Conservation (phyloP, 73 alveolate species). For the Tetrahymena borealis region DNA sequence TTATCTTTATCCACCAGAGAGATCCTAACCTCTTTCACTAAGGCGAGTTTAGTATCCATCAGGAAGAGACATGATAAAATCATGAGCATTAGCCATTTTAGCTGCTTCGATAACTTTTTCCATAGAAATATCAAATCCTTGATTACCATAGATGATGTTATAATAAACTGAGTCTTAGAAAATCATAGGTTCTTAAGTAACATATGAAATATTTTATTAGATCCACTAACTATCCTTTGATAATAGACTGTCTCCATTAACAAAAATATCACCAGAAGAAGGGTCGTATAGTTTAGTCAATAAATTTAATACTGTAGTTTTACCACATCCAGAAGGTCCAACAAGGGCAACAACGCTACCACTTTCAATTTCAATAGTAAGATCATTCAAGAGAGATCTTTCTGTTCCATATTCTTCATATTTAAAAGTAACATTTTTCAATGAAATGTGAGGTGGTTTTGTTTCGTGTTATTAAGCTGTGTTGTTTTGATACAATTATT, state of each 20-base stretch:
- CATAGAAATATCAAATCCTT: slow-evolving; percentile 18
- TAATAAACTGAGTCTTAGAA: slow-evolving; percentile 28
- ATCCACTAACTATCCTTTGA: slow-evolving; percentile 27
- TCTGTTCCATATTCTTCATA: neutral
- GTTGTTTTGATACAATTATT: neutral
- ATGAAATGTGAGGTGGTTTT: slow-evolving; percentile 11
- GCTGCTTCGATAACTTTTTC: slow-evolving; percentile 38
- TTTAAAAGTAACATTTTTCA: neutral
- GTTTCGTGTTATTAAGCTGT: neutral
- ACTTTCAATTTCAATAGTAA: slow-evolving; percentile 8
- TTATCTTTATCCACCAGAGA: slow-evolving; percentile 37
- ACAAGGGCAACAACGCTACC: slow-evolving; percentile 17
- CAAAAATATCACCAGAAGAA: slow-evolving; percentile 12
- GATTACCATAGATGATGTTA: slow-evolving; percentile 32
- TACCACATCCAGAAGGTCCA: slow-evolving; percentile 34
- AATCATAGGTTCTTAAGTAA: slow-evolving; percentile 28
- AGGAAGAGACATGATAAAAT: slow-evolving; percentile 15
- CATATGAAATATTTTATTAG: slow-evolving; percentile 24
- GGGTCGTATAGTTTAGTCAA: slow-evolving; percentile 16
- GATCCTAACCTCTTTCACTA: slow-evolving; percentile 6
- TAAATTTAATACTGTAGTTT: slow-evolving; percentile 21
- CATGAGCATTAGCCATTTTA: slow-evolving; percentile 38
- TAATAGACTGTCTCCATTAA: slow-evolving; percentile 19
- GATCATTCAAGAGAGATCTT: neutral
- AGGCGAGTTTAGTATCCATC: slow-evolving; percentile 10